These are phyloP conservation scores for Cladorrhinum sp. DNA, from an alignment of 2,329 filamentous ascomycete species.

Conservation along the genomic window DNA sequence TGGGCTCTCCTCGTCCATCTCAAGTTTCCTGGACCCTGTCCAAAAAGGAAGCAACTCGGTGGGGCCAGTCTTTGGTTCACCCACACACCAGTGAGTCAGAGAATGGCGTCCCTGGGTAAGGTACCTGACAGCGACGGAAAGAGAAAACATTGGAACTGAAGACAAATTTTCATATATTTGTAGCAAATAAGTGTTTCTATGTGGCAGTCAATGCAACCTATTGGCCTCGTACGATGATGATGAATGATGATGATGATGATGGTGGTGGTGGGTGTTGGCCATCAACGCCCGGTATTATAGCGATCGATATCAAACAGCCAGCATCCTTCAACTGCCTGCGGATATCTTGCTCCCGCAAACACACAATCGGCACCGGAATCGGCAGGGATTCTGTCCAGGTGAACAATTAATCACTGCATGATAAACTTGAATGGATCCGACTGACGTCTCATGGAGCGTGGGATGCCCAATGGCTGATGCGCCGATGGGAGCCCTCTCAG, in stretches of 20 bases:
- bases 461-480: not conserved
- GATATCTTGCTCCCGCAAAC: not conserved
- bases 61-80: not conserved
- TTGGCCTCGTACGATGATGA: not conserved
- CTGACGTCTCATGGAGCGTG: not conserved
- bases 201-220: not conserved
- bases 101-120: not conserved
- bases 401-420: not conserved
- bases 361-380: not conserved
- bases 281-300: not conserved
- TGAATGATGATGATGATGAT: not conserved
- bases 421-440: too few relatives aligned
- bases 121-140: not conserved
- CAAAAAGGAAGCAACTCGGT: slow-evolving; percentile 9
- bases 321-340: not conserved
- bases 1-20: slow-evolving; percentile 14
- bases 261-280: not conserved
- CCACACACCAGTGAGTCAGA: slow-evolving; percentile 16
- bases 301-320: not conserved
- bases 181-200: not conserved
- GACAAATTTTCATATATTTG: not conserved
- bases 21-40: slow-evolving; percentile 11
- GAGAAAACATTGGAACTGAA: not conserved
- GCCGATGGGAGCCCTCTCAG: not conserved
- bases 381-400: not conserved